A percentile compares a stretch with the other conserved stretches of the same genome.
These are phyloP conservation scores for Arachis stenosperma DNA, from an alignment of 306 rosid genomes.

Conservation along the genomic window DNA sequence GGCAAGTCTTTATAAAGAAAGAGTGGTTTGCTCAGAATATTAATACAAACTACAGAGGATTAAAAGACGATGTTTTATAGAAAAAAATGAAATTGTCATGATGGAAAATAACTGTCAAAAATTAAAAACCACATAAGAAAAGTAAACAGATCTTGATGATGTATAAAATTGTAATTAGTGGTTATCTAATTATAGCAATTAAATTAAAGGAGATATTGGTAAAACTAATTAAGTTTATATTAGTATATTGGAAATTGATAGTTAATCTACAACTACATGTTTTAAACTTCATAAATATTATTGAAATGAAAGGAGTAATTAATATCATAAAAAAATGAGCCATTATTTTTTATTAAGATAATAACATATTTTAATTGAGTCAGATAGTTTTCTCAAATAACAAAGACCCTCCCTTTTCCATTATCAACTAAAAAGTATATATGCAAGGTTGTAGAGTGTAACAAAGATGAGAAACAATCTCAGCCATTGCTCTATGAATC, in stretches of 20 bases:
- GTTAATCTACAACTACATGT: no score
- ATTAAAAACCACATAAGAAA: background rate
- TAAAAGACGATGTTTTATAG: constrained; percentile 5
- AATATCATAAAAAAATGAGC: constrained; percentile 3
- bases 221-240: no score
- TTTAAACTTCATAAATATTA: no score
- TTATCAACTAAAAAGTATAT: constrained; percentile 10
- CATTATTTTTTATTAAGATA: background rate
- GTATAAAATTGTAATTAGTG: no score
- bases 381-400: constrained; percentile 7
- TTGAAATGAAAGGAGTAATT: background rate
- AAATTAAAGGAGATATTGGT: no score
- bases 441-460: constrained; percentile 23
- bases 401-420: constrained; percentile 30
- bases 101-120: constrained; percentile 10
- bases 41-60: constrained; percentile 22
- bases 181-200: no score
- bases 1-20: constrained; percentile 36
- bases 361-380: background rate
- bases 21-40: constrained; percentile 17
- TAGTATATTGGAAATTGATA: no score
- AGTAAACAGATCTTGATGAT: no score
- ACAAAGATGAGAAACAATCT: constrained; percentile 15
- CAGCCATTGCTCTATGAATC: constrained; percentile 26
- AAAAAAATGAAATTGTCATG: constrained; percentile 19